Base-by-base conservation (phyloP, 345 rosid genomes). In the Mallotus nudiflorus region DNA sequence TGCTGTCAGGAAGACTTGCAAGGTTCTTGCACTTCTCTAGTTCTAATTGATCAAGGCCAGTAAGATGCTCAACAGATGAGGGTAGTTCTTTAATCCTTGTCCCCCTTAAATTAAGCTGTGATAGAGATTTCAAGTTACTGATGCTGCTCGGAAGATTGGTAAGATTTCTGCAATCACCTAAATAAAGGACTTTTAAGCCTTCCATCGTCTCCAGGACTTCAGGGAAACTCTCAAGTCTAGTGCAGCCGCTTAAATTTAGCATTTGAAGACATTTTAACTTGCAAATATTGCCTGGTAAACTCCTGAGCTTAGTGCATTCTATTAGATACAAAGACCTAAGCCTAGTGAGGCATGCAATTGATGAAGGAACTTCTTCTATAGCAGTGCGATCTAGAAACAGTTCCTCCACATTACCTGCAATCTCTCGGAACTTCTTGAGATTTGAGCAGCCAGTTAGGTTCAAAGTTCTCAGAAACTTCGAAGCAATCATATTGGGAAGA, bases 401-500 rank as follows among this genome's bases (percentile, higher is more conserved):
- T 54, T 52, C 62, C 24, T 67, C 39, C 33, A 67, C 16, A 15
- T 54, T 39, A 24, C 71, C 71, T n/a, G 51, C n/a, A 53, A 67
- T 35, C 9, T 67, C 50, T 22, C 51, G 71, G 6, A 44, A 54
- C 15, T 25, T 53, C 22, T 51, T 37, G 33, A 52, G 13, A 67
- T 67, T 67, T 4, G n/a, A 53, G 49, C 70, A 67, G 20, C 28
- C 28, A 12, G 9, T 5, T 3, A 67, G 35, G 22, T 52, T 33
- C 11, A 67, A 9, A 67, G 25, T 33, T 53, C n/a, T 53, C 3
- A 54, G 39, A 53, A 1, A 6, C 27, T 52, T 53, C 2, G 37
- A 53, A 35, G 58, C 62, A 54, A 54, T 1, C 50, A 9, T 67
- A 35, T 22, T 37, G 0, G 62, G 71, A 39, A 37, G 25, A 66